phyloP scores from a whole-genome alignment of 2,329 filamentous ascomycete species.

The Colletotrichum aenigma region DNA sequence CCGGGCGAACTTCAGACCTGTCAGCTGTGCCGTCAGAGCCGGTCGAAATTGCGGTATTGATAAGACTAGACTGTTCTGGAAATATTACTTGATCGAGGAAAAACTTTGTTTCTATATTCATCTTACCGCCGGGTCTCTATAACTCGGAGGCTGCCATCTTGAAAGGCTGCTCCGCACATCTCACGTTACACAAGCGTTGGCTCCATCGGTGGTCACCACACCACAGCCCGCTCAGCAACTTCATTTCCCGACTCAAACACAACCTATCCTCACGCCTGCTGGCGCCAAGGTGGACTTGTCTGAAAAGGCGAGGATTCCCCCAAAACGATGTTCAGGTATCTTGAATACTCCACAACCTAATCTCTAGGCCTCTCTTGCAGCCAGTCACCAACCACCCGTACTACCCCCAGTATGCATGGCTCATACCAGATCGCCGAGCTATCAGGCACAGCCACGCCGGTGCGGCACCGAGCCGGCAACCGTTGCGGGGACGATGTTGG shows the following conservation, averaged over 20 bases:
- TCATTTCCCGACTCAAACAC: not conserved
- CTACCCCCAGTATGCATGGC: not conserved
- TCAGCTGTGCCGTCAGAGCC: not conserved
- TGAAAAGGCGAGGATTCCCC: not conserved
- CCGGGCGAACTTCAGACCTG: not conserved
- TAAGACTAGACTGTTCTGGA: not conserved
- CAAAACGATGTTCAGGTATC: not conserved
- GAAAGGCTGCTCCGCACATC: not conserved
- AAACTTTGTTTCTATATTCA: fast-evolving
- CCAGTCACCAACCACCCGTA: not conserved
- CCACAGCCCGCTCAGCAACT: not conserved
- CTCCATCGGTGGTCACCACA: not conserved
- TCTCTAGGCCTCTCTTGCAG: not conserved
- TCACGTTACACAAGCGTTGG: not conserved
- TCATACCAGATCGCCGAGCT: not conserved
- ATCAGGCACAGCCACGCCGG: slow-evolving; percentile 6
- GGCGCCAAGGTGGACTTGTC: not conserved
- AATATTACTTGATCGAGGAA: not conserved
- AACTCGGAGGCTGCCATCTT: not conserved
- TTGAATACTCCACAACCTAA: not conserved
- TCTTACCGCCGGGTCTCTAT: not conserved
- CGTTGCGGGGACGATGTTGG: not conserved
- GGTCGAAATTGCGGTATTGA: not conserved
- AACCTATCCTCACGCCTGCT: not conserved
- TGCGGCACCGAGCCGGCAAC: not conserved